Conservation (phyloP, 2,329 filamentous ascomycete species). For the Chaetomium sp. region DNA sequence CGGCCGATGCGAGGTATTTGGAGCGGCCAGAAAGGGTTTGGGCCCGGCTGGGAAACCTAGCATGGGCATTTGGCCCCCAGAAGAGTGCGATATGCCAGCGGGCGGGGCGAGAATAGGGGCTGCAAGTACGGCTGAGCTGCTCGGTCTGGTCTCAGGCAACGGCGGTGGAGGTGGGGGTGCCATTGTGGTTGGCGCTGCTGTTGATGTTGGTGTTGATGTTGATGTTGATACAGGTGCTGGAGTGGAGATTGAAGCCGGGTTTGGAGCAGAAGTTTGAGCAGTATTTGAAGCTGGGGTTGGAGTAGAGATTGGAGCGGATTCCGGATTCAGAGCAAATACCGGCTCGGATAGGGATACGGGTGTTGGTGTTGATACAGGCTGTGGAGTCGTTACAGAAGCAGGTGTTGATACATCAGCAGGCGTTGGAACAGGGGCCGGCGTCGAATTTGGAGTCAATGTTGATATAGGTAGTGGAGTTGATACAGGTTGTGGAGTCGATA, state of each 20-base stretch:
- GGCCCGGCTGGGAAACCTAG: conserved; percentile 20
- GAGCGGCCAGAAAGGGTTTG: conserved; percentile 26
- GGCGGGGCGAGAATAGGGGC: conserved; percentile 27
- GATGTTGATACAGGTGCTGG: conserved; percentile 11
- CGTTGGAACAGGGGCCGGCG: conserved; percentile 16
- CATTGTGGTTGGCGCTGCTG: conserved; percentile 12
- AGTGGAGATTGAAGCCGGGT: background rate
- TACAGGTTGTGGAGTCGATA: background rate
- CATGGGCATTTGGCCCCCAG: conserved; percentile 24
- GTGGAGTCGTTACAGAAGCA: background rate
- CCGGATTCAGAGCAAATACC: background rate
- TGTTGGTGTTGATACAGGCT: conserved; percentile 4
- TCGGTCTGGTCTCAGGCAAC: conserved; percentile 15
- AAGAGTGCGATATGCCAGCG: conserved; percentile 17
- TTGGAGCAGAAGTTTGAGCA: background rate
- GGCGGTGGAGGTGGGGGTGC: conserved; percentile 20
- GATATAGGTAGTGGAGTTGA: background rate
- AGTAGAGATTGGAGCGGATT: background rate
- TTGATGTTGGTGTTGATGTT: background rate
- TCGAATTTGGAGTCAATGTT: background rate
- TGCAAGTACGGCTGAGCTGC: conserved; percentile 22
- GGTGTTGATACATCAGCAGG: background rate
- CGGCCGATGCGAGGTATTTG: conserved; percentile 22
- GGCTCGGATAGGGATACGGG: background rate
- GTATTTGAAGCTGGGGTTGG: background rate